Conservation (phyloP, 2,329 filamentous ascomycete genomes). For the Arthrobotrys iridis region DNA sequence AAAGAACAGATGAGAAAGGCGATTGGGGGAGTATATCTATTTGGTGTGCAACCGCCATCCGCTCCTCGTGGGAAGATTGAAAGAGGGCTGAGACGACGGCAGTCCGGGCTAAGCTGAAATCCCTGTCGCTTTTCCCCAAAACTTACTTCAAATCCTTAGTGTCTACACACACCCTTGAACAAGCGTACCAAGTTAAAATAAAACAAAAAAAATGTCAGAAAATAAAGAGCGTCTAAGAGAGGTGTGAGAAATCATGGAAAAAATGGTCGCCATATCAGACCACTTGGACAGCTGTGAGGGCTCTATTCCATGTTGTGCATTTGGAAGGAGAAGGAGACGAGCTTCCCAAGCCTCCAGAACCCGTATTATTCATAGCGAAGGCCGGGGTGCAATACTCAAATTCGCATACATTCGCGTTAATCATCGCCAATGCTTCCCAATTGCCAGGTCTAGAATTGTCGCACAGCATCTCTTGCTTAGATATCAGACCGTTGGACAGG, state of each 20-base stretch:
- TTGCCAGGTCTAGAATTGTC: constrained; percentile 6
- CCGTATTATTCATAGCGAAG: constrained; percentile 9
- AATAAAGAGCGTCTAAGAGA: neutral
- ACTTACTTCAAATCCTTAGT: constrained; percentile 15
- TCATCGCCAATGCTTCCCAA: neutral
- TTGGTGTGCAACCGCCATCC: constrained; percentile 1
- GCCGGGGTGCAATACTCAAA: constrained; percentile 19
- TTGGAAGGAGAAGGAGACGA: constrained; percentile 29
- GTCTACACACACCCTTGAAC: neutral
- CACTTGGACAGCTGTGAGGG: constrained; percentile 14
- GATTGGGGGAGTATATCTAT: constrained; percentile 25
- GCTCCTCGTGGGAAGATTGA: neutral
- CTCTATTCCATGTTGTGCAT: constrained; percentile 5
- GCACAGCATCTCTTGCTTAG: constrained; percentile 23
- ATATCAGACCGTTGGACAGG: neutral
- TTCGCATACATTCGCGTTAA: neutral
- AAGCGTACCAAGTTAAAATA: neutral
- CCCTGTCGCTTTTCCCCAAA: constrained; percentile 31
- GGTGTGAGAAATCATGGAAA: neutral
- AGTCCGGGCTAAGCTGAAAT: constrained; percentile 43
- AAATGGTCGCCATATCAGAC: constrained; percentile 44
- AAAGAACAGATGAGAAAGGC: neutral
- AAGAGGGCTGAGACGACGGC: constrained; percentile 40
- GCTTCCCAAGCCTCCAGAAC: constrained; percentile 15
- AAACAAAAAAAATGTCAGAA: neutral